phyloP scores from a whole-genome alignment of 345 rosid species.

The Gynandropsis gynandra region DNA sequence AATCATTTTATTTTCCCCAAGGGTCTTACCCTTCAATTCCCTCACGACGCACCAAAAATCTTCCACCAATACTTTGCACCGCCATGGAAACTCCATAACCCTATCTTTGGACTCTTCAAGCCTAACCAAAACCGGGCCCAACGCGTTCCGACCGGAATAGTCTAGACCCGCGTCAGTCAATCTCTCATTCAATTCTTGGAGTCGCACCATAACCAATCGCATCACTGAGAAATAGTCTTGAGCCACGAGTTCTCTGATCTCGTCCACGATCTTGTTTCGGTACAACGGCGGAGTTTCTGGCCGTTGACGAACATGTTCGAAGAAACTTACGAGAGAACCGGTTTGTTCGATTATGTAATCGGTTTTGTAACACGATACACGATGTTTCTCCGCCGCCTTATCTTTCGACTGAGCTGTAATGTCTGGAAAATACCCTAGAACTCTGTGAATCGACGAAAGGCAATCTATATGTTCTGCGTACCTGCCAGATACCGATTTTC shows the following conservation, averaged over 20 bases:
- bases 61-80: conserved; percentile 35
- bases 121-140: conserved; percentile 41
- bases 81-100: conserved; percentile 23
- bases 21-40: conserved; percentile 30
- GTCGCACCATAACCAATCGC: conserved; percentile 38
- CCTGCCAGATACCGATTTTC: too few species aligned
- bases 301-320: conserved; percentile 46
- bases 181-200: conserved; percentile 50
- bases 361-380: conserved; percentile 39
- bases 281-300: conserved; percentile 32
- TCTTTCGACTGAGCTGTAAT: conserved; percentile 35
- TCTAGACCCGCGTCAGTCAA: conserved; percentile 37
- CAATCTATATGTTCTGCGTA: conserved; percentile 57
- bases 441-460: conserved; percentile 41
- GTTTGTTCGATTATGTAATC: conserved; percentile 43
- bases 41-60: conserved; percentile 41
- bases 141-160: conserved; percentile 41
- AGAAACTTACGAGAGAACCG: conserved; percentile 41
- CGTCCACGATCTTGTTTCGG: conserved; percentile 38
- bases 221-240: conserved; percentile 50
- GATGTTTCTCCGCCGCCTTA: conserved; percentile 40
- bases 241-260: conserved; percentile 38
- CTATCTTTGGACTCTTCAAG: conserved; percentile 42
- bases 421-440: conserved; percentile 49
- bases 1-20: background rate